Evolutionary conservation across 179 eudicot genomes (phyloP), one percentile per base, ranked within the genome.

Genomic region (Sideroxylon spinosum): DNA sequence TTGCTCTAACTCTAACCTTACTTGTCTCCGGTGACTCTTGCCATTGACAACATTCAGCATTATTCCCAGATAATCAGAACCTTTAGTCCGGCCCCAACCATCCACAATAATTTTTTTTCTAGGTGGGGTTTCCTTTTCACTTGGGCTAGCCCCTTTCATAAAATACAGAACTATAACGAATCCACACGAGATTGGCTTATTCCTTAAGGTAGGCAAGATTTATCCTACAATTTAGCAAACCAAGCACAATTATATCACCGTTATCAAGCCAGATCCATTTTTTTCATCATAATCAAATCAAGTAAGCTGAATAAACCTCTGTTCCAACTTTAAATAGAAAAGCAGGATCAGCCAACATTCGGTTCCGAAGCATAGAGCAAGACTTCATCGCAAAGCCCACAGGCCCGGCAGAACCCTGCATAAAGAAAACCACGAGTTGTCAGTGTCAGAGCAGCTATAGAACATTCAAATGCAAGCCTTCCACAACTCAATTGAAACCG

Each of bases 251-350:
- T 12, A 52, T 49, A 17, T n/a, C 59, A 26, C 65, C 7, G 46
- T 0, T 50, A 77, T 53, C 26, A 68, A 28, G 71, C 63, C 72
- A 77, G 48, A 49, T 16, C 52, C 63, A 32, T 14, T 56, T 2
- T 2, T 8, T 26, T 26, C 50, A 71, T 1, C 49, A 55, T 25
- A 72, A 72, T 25, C 5, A 49, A 9, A 62, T 16, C 20, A 48
- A 77, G 60, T 25, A 46, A 64, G 63, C 71, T 68, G 22, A 55
- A 84, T 90, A 46, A 84, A 92, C 97, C 91, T 92, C 95, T 4
- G 92, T 90, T 76, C 98, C 98, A 79, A 92, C 87, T 91, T 94
- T 94, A 82, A 91, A 94, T 75, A 93, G 87, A 81, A 93, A 93
- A 4, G 98, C 81, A 11, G 97, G 97, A 85, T 94, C 98, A 49